Conservation (phyloP, 1,284 basidiomycete genomes). For the Psilocybe mexicana region DNA sequence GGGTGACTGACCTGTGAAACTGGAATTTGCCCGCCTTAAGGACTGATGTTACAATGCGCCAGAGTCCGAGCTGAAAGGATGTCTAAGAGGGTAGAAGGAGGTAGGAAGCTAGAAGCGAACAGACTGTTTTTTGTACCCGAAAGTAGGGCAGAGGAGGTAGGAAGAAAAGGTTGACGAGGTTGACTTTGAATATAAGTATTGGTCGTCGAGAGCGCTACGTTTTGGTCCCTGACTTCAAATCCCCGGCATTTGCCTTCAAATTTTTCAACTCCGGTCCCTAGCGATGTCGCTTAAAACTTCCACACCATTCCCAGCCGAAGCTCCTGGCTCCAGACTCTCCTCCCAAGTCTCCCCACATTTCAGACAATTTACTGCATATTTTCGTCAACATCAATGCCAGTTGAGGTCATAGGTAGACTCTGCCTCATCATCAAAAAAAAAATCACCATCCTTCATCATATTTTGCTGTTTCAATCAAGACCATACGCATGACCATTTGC, state of each 20-base stretch:
- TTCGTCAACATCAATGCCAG: too few species aligned
- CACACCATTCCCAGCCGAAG: slow-evolving; percentile 10
- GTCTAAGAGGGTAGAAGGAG: slow-evolving; percentile 22
- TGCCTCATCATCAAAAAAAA: too few species aligned
- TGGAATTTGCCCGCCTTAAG: slow-evolving; percentile 73
- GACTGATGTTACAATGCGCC: slow-evolving; percentile 32
- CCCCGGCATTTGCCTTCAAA: slow-evolving; percentile 50
- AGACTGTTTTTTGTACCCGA: slow-evolving; percentile 48
- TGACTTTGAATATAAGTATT: slow-evolving; percentile 41
- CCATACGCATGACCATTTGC: neutral
- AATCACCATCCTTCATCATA: too few species aligned
- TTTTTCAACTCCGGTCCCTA: slow-evolving; percentile 57
- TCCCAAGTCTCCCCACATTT: neutral
- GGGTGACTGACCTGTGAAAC: slow-evolving; percentile 57
- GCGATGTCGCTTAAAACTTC: slow-evolving; percentile 34
- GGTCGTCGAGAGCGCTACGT: slow-evolving; percentile 39
- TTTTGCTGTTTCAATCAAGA: neutral
- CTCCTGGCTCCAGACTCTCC: slow-evolving; percentile 8
- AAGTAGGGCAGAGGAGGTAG: slow-evolving; percentile 42
- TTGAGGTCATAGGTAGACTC: too few species aligned
- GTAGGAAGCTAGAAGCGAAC: slow-evolving; percentile 21
- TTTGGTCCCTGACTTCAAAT: slow-evolving; percentile 56
- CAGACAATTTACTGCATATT: too few species aligned
- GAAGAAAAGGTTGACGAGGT: slow-evolving; percentile 38
- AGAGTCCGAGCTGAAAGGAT: slow-evolving; percentile 25